Conservation (phyloP, 2,329 filamentous ascomycete genomes). For the Aspergillus vadensis region DNA sequence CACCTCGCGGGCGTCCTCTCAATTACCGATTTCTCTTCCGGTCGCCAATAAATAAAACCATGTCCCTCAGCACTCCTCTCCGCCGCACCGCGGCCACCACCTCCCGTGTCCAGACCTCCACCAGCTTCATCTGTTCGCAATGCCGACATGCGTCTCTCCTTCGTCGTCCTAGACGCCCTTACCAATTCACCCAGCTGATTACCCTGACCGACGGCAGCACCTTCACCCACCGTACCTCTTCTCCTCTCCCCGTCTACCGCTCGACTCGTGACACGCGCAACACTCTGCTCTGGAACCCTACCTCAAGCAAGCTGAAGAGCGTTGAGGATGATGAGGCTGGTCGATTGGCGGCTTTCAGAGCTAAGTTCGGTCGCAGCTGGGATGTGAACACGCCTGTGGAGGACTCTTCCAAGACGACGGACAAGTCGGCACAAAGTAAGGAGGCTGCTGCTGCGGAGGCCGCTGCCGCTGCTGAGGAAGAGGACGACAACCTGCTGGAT, state of each 20-base stretch:
- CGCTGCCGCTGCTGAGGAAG: slow-evolving; percentile 47
- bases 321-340: slow-evolving; percentile 96
- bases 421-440: slow-evolving; percentile 16
- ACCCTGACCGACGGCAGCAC: slow-evolving; percentile 89
- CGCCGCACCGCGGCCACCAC: slow-evolving; percentile 38
- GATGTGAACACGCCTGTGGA: slow-evolving; percentile 57
- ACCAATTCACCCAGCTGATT: slow-evolving; percentile 95
- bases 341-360: slow-evolving; percentile 80
- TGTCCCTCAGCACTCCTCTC: slow-evolving; percentile 41
- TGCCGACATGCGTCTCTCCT: slow-evolving; percentile 82
- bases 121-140: slow-evolving; percentile 57
- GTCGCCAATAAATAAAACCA: slow-evolving; percentile 13
- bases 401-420: slow-evolving; percentile 27
- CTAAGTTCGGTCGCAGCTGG: slow-evolving; percentile 79
- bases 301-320: slow-evolving; percentile 75
- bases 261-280: slow-evolving; percentile 84
- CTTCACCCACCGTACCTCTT: slow-evolving; percentile 58
- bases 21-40: background rate
- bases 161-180: slow-evolving; percentile 83
- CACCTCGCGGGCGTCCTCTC: background rate
- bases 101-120: slow-evolving; percentile 26
- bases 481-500: slow-evolving; percentile 60
- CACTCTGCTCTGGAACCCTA: slow-evolving; percentile 87
- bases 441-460: slow-evolving; percentile 37
- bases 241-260: slow-evolving; percentile 59